Evolutionary conservation across 2,329 filamentous ascomycete species (phyloP).

Genomic region (Calonectria hawksworthii): DNA sequence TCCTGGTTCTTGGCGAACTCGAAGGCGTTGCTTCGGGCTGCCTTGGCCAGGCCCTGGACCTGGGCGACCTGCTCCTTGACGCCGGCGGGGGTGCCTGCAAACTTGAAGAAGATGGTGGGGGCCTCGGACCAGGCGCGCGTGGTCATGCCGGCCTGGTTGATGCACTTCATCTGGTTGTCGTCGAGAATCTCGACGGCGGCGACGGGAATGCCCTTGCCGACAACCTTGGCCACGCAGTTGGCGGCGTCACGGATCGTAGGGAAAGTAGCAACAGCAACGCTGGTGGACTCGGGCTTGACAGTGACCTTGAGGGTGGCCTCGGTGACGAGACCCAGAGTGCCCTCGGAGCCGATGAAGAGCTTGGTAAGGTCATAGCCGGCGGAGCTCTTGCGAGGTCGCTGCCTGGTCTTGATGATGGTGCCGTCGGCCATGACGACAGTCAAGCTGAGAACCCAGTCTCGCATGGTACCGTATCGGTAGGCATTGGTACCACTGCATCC

Average conservation of each 20-base stretch:
- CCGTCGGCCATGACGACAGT: conserved; percentile 93
- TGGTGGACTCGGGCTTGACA: conserved; percentile 82
- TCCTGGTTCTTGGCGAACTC: conserved; percentile 80
- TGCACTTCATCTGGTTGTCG: conserved; percentile 86
- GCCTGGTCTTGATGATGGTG: conserved; percentile 89
- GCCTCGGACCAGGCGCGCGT: conserved; percentile 77
- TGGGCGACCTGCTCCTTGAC: conserved; percentile 85
- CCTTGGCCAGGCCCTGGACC: conserved; percentile 74
- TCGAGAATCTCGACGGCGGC: conserved; percentile 95
- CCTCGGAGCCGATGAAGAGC: conserved; percentile 91
- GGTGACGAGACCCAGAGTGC: conserved; percentile 90
- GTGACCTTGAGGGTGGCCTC: conserved; percentile 92
- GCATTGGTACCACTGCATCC: conserved; percentile 85
- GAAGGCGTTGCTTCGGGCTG: conserved; percentile 76
- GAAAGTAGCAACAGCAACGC: conserved; percentile 80
- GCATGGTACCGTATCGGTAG: conserved; percentile 94
- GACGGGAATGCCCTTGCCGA: conserved; percentile 84
- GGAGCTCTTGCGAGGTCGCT: conserved; percentile 89
- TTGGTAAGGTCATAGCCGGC: conserved; percentile 94
- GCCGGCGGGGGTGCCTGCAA: conserved; percentile 76
- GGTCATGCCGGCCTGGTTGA: conserved; percentile 77
- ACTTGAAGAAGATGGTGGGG: conserved; percentile 89
- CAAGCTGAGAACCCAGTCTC: conserved; percentile 89
- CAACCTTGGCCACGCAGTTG: conserved; percentile 84
- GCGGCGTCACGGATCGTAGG: conserved; percentile 77